Evolutionary conservation across 2,329 filamentous ascomycete genomes (phyloP).

Genomic region (Fusarium cicatricum): DNA sequence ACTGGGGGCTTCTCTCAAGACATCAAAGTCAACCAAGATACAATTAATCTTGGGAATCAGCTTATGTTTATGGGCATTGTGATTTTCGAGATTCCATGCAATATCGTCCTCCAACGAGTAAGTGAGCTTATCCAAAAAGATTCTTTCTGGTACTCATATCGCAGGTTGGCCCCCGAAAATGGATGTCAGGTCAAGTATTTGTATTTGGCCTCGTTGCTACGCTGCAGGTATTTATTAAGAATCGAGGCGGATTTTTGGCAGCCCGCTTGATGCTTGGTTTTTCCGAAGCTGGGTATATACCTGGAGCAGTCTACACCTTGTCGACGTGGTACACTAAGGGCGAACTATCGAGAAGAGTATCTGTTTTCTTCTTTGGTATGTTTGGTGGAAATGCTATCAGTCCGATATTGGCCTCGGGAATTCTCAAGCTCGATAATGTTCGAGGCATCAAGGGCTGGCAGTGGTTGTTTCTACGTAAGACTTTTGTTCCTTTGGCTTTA

Average conservation of each 20-base stretch:
- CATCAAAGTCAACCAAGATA: constrained; percentile 54
- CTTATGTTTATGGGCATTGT: constrained; percentile 62
- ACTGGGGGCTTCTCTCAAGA: constrained; percentile 56
- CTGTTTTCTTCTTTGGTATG: constrained; percentile 63
- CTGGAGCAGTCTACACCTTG: constrained; percentile 59
- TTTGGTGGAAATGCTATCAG: constrained; percentile 59
- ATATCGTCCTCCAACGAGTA: constrained; percentile 52
- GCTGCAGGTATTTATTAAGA: constrained; percentile 53
- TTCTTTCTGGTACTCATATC: background rate
- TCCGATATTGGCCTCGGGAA: constrained; percentile 57
- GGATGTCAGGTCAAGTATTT: constrained; percentile 58
- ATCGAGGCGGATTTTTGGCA: constrained; percentile 55
- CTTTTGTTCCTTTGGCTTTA: background rate
- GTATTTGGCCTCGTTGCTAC: constrained; percentile 57
- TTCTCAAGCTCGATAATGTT: constrained; percentile 54
- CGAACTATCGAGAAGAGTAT: constrained; percentile 56
- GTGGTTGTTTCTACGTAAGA: constrained; percentile 58
- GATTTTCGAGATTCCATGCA: constrained; percentile 60
- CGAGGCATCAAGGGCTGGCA: constrained; percentile 57
- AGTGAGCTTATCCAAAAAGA: background rate
- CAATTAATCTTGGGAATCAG: constrained; percentile 62
- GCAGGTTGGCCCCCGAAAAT: constrained; percentile 44
- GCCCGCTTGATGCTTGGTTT: constrained; percentile 56
- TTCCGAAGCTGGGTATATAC: constrained; percentile 61
- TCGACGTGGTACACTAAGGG: constrained; percentile 59